Conservation (phyloP, 768 basidiomycete species). For the Termitomyces sp. region DNA sequence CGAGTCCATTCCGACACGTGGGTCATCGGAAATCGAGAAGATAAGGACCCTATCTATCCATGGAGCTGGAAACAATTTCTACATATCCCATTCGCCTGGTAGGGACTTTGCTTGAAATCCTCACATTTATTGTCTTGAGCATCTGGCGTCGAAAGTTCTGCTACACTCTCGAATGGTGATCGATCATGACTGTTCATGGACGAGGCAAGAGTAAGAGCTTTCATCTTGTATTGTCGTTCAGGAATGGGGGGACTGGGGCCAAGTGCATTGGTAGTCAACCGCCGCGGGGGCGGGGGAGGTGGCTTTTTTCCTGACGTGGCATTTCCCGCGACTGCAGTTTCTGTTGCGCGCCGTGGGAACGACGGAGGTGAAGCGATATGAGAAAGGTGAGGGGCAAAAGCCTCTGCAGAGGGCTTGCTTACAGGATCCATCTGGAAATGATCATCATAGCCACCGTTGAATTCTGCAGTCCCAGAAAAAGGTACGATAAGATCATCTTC, state of each 20-base stretch:
- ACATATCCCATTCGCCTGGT: constrained; percentile 62
- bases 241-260: constrained; percentile 44
- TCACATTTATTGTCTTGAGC: constrained; percentile 31
- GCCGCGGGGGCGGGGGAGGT: constrained; percentile 62
- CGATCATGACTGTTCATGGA: constrained; percentile 36
- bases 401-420: constrained; percentile 1
- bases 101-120: constrained; percentile 62
- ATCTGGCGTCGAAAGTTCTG: constrained; percentile 33
- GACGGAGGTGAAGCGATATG: constrained; percentile 13
- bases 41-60: constrained; percentile 9
- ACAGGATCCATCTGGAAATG: constrained; percentile 10
- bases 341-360: constrained; percentile 18
- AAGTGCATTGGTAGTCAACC: constrained; percentile 26
- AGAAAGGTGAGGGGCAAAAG: not conserved
- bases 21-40: not conserved
- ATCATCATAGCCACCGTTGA: constrained; percentile 7
- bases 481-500: constrained; percentile 33
- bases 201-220: constrained; percentile 25
- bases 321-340: constrained; percentile 13
- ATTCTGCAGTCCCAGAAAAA: constrained; percentile 7
- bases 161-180: constrained; percentile 64
- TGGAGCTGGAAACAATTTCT: constrained; percentile 62
- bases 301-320: constrained; percentile 34
- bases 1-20: not conserved
- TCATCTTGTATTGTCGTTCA: constrained; percentile 28